These are phyloP conservation scores for Glycyrrhiza uralensis DNA, from an alignment of 306 rosid genomes.

Conservation along the genomic window DNA sequence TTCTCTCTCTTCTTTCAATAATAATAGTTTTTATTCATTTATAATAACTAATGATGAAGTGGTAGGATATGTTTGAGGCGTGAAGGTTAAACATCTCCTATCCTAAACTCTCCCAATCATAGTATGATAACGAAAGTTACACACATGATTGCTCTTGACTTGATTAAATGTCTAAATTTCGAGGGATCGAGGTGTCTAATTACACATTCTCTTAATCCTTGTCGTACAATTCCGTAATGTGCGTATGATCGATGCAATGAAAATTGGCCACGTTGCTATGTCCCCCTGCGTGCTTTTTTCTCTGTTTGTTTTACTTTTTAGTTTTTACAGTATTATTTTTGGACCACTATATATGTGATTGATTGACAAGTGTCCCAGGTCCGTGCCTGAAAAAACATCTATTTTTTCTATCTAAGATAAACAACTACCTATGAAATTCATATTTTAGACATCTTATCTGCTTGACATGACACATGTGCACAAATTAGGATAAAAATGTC, in stretches of 20 bases:
- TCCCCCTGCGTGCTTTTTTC: too few relatives aligned
- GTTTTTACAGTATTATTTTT: too few relatives aligned
- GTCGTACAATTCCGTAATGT: conserved; percentile 25
- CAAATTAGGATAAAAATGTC: too few relatives aligned
- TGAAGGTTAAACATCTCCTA: neutral
- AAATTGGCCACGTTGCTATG: neutral
- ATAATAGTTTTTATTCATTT: neutral
- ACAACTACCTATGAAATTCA: too few relatives aligned
- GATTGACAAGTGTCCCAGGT: conserved; percentile 19
- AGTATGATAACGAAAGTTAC: conserved; percentile 15
- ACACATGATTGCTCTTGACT: neutral
- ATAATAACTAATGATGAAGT: neutral
- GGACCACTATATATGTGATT: neutral
- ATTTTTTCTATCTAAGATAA: too few relatives aligned
- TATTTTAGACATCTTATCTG: too few relatives aligned
- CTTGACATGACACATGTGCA: too few relatives aligned
- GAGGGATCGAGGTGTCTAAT: neutral
- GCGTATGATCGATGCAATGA: neutral
- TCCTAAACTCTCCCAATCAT: conserved; percentile 12
- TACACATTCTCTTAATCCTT: neutral
- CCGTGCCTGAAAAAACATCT: conserved; percentile 10
- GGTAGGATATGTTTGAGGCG: neutral
- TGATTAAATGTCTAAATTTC: neutral
- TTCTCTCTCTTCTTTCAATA: neutral
- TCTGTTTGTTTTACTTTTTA: too few relatives aligned